Evolutionary conservation across 164 flowering plant species (phyloP).

Genomic region (Tetrastigma voinierianum): DNA sequence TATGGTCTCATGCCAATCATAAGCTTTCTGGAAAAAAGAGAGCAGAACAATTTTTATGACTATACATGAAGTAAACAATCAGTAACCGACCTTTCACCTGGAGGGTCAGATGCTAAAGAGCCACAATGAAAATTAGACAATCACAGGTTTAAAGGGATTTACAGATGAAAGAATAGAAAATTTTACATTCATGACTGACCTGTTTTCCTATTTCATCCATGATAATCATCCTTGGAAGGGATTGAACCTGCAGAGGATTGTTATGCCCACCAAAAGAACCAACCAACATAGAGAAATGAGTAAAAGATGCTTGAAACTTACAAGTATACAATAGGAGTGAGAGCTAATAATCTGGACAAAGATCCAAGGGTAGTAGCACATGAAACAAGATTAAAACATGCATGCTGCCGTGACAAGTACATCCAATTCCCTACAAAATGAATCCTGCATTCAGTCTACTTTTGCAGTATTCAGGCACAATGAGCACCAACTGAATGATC

Average conservation of each 20-base stretch:
- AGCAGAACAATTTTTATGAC: neutral
- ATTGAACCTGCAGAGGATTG: constrained; percentile 63
- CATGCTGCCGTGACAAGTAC: constrained; percentile 71
- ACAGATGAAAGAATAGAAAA: neutral
- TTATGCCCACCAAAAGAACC: constrained; percentile 9
- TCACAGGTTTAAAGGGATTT: neutral
- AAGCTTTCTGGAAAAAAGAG: neutral
- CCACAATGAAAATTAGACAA: neutral
- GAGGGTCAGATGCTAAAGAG: neutral
- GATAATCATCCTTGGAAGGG: constrained; percentile 96
- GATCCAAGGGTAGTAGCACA: constrained; percentile 90
- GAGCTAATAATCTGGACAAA: constrained; percentile 80
- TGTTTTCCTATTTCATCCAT: constrained; percentile 96
- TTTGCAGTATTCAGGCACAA: neutral
- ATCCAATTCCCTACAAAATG: constrained; percentile 85
- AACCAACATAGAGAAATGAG: neutral
- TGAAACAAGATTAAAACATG: constrained; percentile 86
- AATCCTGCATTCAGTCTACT: too few species aligned
- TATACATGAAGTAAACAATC: too few species aligned
- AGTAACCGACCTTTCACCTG: neutral
- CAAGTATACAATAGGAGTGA: neutral
- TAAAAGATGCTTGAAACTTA: neutral
- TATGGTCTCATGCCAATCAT: too few species aligned
- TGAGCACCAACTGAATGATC: neutral
- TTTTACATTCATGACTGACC: constrained; percentile 38